Percentiles rank a stretch among this genome's conserved stretches.
These are phyloP conservation scores for Sphagnum contortum DNA, from an alignment of 225 moss, liverwort and hornwort genomes.

Conservation along the genomic window DNA sequence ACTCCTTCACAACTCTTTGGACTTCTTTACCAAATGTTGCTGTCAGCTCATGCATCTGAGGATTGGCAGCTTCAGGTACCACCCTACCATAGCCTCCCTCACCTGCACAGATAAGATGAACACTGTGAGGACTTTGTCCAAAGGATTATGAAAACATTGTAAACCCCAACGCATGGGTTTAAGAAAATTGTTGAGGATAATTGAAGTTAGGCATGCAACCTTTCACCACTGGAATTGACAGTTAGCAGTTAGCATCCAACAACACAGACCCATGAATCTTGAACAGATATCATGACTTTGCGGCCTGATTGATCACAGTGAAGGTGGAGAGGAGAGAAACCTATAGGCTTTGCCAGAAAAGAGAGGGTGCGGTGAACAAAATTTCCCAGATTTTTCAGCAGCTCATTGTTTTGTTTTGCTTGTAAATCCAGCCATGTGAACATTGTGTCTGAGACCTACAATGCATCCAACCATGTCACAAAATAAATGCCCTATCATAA, in stretches of 20 bases:
- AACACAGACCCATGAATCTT: too few relatives aligned
- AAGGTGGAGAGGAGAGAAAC: conserved; percentile 6
- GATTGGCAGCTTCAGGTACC: conserved; percentile 57
- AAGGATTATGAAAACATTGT: background rate
- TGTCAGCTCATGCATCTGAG: conserved; percentile 66
- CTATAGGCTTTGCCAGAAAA: conserved; percentile 71
- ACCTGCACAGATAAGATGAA: conserved; percentile 21
- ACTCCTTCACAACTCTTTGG: conserved; percentile 53
- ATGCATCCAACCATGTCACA: background rate
- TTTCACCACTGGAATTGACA: too few relatives aligned
- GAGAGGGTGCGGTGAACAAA: conserved; percentile 77
- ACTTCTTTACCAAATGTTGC: conserved; percentile 45
- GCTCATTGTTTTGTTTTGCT: conserved; percentile 92
- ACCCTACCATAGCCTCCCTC: conserved; percentile 80
- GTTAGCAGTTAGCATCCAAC: too few relatives aligned
- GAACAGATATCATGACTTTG: too few relatives aligned
- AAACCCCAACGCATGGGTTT: too few relatives aligned
- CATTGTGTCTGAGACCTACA: conserved; percentile 45
- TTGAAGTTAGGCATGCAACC: too few relatives aligned
- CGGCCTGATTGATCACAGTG: too few relatives aligned
- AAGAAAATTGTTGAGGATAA: too few relatives aligned
- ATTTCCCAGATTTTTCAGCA: conserved; percentile 94
- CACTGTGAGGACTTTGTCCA: background rate
- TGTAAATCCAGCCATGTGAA: conserved; percentile 92
- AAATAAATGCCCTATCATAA: too few relatives aligned